Evolutionary conservation across 257 asterid species (phyloP).

Genomic region (Plectranthus barbatus): DNA sequence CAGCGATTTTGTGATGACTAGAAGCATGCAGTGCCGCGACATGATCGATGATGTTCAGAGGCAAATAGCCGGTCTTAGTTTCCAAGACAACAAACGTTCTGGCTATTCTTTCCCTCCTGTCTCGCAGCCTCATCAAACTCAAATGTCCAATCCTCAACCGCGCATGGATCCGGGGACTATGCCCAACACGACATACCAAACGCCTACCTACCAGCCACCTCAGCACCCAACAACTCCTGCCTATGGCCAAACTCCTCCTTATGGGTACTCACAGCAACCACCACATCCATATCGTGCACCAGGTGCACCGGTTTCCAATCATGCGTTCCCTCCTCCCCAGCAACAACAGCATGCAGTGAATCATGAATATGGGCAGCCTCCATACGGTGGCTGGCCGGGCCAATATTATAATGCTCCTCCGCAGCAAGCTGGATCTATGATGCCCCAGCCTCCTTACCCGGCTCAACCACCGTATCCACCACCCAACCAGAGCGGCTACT

Average conservation of each 20-base stretch:
- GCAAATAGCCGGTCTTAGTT: constrained; percentile 71
- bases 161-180: constrained; percentile 25
- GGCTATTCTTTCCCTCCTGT: constrained; percentile 40
- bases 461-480: constrained; percentile 67
- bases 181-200: constrained; percentile 24
- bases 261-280: constrained; percentile 43
- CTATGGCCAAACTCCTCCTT: constrained; percentile 46
- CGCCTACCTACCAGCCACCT: constrained; percentile 34
- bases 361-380: constrained; percentile 68
- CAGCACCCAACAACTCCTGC: constrained; percentile 4
- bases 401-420: constrained; percentile 63
- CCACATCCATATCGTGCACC: constrained; percentile 64
- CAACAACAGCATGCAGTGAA: constrained; percentile 43
- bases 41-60: constrained; percentile 89
- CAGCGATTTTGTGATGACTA: constrained; percentile 80
- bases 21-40: constrained; percentile 83
- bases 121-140: constrained; percentile 40
- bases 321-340: constrained; percentile 50
- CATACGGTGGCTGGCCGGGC: constrained; percentile 82
- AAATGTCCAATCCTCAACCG: constrained; percentile 45
- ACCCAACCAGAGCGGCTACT: constrained; percentile 59
- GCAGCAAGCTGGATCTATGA: constrained; percentile 60
- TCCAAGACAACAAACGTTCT: constrained; percentile 47
- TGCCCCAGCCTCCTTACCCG: constrained; percentile 74
- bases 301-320: constrained; percentile 32